Conservation (phyloP, 1,284 basidiomycete genomes). For the Trichosporon ovoides region DNA sequence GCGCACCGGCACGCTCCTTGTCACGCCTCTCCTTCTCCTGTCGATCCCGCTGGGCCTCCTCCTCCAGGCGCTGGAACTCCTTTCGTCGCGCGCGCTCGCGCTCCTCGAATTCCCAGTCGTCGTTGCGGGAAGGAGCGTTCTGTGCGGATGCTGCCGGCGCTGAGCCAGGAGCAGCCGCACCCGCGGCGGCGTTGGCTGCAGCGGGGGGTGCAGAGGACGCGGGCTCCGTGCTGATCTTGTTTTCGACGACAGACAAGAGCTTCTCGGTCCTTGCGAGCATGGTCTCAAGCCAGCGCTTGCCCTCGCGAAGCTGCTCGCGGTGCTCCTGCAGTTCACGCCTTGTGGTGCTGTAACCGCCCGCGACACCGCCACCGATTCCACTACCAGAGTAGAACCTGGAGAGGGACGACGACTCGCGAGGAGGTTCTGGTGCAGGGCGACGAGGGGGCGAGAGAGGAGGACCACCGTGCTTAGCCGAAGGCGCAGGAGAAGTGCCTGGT, state of each 20-base stretch:
- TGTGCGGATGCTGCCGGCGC: neutral
- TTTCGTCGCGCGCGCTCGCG: conserved; percentile 35
- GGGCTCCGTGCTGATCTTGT: conserved; percentile 25
- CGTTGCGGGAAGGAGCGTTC: neutral
- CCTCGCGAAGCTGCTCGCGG: conserved; percentile 47
- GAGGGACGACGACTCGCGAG: conserved; percentile 20
- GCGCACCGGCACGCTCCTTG: conserved; percentile 17
- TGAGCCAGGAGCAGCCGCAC: conserved; percentile 3
- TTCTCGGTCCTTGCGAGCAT: conserved; percentile 47
- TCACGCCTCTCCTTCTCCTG: conserved; percentile 35
- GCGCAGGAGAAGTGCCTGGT: conserved; percentile 1
- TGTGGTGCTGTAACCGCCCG: conserved; percentile 35
- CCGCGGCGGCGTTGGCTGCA: conserved; percentile 5
- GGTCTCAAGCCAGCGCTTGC: conserved; percentile 46
- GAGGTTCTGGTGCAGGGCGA: conserved; percentile 31
- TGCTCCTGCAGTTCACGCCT: conserved; percentile 45
- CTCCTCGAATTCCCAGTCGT: conserved; percentile 45
- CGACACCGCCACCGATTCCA: conserved; percentile 7
- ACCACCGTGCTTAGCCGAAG: conserved; percentile 15
- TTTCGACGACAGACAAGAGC: conserved; percentile 43
- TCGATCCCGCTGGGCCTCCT: conserved; percentile 38
- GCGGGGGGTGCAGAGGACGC: neutral
- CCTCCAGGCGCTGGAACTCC: conserved; percentile 40
- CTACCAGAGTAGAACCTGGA: conserved; percentile 13
- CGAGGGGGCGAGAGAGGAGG: conserved; percentile 25